A percentile compares a stretch with the other conserved stretches of the same genome.
These are phyloP conservation scores for Globisporangium acanthophoron DNA, from an alignment of 352 stramenopile genomes.

Conservation along the genomic window DNA sequence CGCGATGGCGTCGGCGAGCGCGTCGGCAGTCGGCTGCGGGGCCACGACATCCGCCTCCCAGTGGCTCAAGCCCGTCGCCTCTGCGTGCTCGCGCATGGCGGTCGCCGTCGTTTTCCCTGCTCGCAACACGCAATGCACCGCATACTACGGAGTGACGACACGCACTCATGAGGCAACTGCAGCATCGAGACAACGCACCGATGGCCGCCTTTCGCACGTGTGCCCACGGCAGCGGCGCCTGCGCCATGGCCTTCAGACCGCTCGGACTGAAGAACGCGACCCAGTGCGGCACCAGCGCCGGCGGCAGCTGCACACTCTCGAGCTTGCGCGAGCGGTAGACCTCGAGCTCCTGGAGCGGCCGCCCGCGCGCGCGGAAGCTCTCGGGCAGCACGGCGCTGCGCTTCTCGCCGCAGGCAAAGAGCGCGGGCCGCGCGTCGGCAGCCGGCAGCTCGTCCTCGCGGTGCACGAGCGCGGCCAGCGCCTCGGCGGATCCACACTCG, in stretches of 20 bases:
- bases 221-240: constrained; percentile 38
- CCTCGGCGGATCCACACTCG: constrained; percentile 61
- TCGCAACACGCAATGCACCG: background rate
- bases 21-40: constrained; percentile 46
- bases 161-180: background rate
- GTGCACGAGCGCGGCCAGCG: constrained; percentile 41
- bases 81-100: constrained; percentile 39
- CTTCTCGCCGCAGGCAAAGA: constrained; percentile 80
- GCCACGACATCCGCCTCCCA: constrained; percentile 56
- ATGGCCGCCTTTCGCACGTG: constrained; percentile 71
- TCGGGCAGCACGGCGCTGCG: constrained; percentile 49
- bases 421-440: constrained; percentile 35
- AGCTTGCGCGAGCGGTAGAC: constrained; percentile 62
- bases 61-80: constrained; percentile 26
- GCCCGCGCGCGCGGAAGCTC: constrained; percentile 42
- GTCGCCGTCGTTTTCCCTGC: constrained; percentile 67
- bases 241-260: constrained; percentile 52
- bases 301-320: constrained; percentile 36
- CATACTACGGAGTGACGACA: background rate
- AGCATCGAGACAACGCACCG: constrained; percentile 23
- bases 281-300: constrained; percentile 43
- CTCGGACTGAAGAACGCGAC: constrained; percentile 82
- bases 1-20: constrained; percentile 45
- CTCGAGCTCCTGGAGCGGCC: constrained; percentile 51
- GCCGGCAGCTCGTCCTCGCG: constrained; percentile 30